A percentile compares a stretch with the other conserved stretches of the same genome.
These are phyloP conservation scores for Penicillium sp. DNA, from an alignment of 2,329 filamentous ascomycete genomes.

Conservation along the genomic window DNA sequence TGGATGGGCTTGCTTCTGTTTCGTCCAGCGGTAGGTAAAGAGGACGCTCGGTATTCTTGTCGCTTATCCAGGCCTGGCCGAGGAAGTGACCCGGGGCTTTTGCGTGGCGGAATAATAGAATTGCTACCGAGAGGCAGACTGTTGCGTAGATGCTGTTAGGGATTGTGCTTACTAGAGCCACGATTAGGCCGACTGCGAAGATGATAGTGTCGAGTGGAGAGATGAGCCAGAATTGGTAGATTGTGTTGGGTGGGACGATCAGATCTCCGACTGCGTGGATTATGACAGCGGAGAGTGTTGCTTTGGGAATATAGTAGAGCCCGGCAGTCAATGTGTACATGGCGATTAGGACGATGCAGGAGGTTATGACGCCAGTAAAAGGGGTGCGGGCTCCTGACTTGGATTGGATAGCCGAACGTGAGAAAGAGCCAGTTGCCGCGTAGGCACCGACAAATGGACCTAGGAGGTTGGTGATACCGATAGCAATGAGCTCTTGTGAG, in stretches of 20 bases:
- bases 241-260: slow-evolving; percentile 77
- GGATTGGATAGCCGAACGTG: slow-evolving; percentile 86
- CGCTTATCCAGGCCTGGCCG: slow-evolving; percentile 51
- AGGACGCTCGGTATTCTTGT: slow-evolving; percentile 46
- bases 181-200: slow-evolving; percentile 83
- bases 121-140: slow-evolving; percentile 66
- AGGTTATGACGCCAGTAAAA: slow-evolving; percentile 81
- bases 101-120: slow-evolving; percentile 75
- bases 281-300: slow-evolving; percentile 76
- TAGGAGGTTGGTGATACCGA: slow-evolving; percentile 81
- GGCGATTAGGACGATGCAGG: slow-evolving; percentile 73
- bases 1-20: slow-evolving; percentile 77
- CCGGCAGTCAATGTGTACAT: slow-evolving; percentile 79
- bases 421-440: slow-evolving; percentile 88
- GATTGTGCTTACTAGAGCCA: slow-evolving; percentile 79
- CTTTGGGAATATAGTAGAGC: slow-evolving; percentile 85
- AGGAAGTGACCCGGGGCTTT: slow-evolving; percentile 76
- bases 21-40: slow-evolving; percentile 69
- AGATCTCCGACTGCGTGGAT: slow-evolving; percentile 90
- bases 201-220: slow-evolving; percentile 83
- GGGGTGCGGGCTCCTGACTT: slow-evolving; percentile 89
- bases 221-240: slow-evolving; percentile 90
- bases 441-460: slow-evolving; percentile 86
- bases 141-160: slow-evolving; percentile 88
- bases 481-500: slow-evolving; percentile 88